These are phyloP conservation scores for Mortierella claussenii DNA, from an alignment of 192 early-diverging fungal genomes.

Conservation along the genomic window DNA sequence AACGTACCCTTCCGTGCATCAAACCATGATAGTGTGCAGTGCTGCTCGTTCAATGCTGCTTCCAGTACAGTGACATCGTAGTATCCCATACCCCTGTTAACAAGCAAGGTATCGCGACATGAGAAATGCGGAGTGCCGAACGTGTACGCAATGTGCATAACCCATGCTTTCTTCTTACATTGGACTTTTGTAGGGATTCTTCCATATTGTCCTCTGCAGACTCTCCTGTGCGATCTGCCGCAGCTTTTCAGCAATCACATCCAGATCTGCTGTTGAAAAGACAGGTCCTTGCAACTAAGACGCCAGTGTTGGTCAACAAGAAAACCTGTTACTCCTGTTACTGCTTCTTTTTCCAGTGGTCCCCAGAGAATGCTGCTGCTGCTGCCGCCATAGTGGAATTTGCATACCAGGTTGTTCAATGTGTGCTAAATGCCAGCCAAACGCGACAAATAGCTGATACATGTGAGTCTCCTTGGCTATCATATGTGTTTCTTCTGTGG, in stretches of 20 bases:
- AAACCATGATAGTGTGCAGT: constrained; percentile 43
- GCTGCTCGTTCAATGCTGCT: constrained; percentile 38
- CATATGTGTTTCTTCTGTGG: too few species aligned
- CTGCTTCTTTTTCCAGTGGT: not conserved
- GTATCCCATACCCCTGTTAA: constrained; percentile 39
- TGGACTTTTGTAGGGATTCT: constrained; percentile 51
- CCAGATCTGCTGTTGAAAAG: constrained; percentile 41
- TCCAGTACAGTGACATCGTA: constrained; percentile 50
- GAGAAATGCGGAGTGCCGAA: not conserved
- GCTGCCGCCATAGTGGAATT: not conserved
- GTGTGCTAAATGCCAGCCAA: constrained; percentile 17
- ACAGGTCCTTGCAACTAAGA: constrained; percentile 42
- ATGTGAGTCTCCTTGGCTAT: too few species aligned
- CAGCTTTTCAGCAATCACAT: constrained; percentile 42
- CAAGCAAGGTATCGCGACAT: not conserved
- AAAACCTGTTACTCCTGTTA: not conserved
- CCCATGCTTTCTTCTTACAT: constrained; percentile 13
- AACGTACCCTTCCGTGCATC: constrained; percentile 34
- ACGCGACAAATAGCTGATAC: not conserved
- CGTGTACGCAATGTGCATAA: not conserved
- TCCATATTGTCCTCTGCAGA: constrained; percentile 39
- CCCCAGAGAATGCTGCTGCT: not conserved
- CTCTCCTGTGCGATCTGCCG: constrained; percentile 39
- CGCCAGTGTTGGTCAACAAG: not conserved
- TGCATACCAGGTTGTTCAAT: constrained; percentile 42